Conservation (phyloP, 169 alveolate genomes). For the Gregarina niphandrodes region DNA sequence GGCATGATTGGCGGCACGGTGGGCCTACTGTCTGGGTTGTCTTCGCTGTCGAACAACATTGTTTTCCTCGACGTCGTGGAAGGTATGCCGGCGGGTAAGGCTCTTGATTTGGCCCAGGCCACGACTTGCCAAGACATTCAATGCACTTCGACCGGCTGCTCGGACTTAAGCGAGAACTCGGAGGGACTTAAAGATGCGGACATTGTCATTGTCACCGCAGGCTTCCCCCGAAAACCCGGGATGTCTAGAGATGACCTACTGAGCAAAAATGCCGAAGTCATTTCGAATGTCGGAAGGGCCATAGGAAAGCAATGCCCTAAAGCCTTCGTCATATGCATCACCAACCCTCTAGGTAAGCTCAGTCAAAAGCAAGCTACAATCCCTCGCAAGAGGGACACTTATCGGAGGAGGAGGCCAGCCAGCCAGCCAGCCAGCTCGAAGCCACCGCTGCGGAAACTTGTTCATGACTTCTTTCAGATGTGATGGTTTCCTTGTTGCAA, state of each 20-base stretch:
- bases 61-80: slow-evolving; percentile 41
- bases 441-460: not conserved
- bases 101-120: slow-evolving; percentile 37
- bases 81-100: slow-evolving; percentile 50
- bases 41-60: slow-evolving; percentile 44
- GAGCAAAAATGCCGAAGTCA: slow-evolving; percentile 31
- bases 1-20: slow-evolving; percentile 51
- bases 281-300: slow-evolving; percentile 28
- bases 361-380: too few species aligned
- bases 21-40: slow-evolving; percentile 39
- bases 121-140: slow-evolving; percentile 34
- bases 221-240: slow-evolving; percentile 46
- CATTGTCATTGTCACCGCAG: slow-evolving; percentile 44
- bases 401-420: too few species aligned
- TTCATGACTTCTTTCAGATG: slow-evolving; percentile 8
- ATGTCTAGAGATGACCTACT: slow-evolving; percentile 45
- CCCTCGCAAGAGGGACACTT: too few species aligned
- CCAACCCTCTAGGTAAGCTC: slow-evolving; percentile 47
- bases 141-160: slow-evolving; percentile 28
- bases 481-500: slow-evolving; percentile 18
- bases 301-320: slow-evolving; percentile 28
- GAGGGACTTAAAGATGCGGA: slow-evolving; percentile 45
- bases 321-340: slow-evolving; percentile 38
- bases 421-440: too few species aligned
- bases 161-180: slow-evolving; percentile 23